A percentile compares a stretch with the other conserved stretches of the same genome.
Conservation (phyloP, 2,329 filamentous ascomycete genomes). For the Metarhizium guizhouense region DNA sequence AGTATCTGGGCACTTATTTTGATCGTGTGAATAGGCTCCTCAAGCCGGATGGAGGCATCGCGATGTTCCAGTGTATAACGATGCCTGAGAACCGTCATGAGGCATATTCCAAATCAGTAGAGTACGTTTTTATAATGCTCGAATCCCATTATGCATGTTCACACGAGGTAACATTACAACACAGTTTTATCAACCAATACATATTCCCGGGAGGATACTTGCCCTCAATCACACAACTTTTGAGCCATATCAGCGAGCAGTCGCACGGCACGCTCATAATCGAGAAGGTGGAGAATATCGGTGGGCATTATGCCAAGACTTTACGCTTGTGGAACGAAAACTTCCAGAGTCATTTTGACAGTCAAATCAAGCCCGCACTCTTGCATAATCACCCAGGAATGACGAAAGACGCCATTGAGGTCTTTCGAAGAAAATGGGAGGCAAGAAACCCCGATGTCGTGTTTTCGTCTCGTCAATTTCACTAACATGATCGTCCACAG, state of each 20-base stretch:
- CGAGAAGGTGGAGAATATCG: conserved; percentile 62
- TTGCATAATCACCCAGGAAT: conserved; percentile 48
- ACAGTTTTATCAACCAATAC: conserved; percentile 62
- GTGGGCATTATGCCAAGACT: conserved; percentile 63
- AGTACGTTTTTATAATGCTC: conserved; percentile 29
- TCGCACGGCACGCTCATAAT: conserved; percentile 55
- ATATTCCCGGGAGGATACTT: conserved; percentile 74
- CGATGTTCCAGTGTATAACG: conserved; percentile 68
- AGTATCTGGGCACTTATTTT: conserved; percentile 62
- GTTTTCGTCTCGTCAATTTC: conserved; percentile 7
- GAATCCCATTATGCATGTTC: too few species aligned
- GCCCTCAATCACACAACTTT: conserved; percentile 45
- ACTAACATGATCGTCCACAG: conserved; percentile 17
- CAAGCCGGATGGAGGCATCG: conserved; percentile 57
- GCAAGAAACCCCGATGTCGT: conserved; percentile 23
- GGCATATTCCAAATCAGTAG: conserved; percentile 55
- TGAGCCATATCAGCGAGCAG: conserved; percentile 50
- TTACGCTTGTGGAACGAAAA: conserved; percentile 59
- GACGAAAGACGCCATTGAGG: conserved; percentile 52
- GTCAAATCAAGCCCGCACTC: conserved; percentile 50
- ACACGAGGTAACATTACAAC: conserved; percentile 3
- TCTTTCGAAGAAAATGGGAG: conserved; percentile 66
- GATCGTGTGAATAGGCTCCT: conserved; percentile 52
- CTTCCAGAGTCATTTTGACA: conserved; percentile 55
- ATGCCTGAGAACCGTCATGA: conserved; percentile 63